Conservation (phyloP, 176 grass and related monocot species). For the Carex littledalei region DNA sequence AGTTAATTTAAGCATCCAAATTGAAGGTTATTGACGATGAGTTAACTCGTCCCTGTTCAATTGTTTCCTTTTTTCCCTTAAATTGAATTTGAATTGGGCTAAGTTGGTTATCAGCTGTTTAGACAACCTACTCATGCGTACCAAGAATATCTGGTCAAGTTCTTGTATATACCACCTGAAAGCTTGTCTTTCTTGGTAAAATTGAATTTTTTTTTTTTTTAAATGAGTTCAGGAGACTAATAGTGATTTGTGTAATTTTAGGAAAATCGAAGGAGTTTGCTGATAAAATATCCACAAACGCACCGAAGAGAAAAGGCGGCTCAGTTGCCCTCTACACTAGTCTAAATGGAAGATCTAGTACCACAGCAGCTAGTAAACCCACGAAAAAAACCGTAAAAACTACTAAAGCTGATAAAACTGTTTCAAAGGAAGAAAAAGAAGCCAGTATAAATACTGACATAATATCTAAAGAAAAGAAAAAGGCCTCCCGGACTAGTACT, state of each 20-base stretch:
- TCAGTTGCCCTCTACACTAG: conserved; percentile 2
- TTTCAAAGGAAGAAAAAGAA: conserved; percentile 22
- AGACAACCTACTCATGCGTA: background rate
- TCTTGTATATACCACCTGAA: background rate
- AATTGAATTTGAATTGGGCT: conserved; percentile 6
- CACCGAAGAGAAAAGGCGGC: conserved; percentile 13
- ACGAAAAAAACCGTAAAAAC: conserved; percentile 34
- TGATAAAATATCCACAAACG: conserved; percentile 7
- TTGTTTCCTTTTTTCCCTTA: background rate
- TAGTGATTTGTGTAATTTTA: conserved; percentile 14
- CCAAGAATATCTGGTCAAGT: background rate
- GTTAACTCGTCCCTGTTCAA: background rate
- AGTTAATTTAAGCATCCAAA: background rate
- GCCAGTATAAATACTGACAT: conserved; percentile 23
- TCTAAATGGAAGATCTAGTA: conserved; percentile 19
- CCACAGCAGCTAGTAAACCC: background rate
- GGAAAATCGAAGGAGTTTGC: conserved; percentile 20
- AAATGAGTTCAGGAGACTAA: background rate
- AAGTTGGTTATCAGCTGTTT: background rate
- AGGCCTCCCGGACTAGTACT: conserved; percentile 25
- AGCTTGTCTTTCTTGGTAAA: background rate
- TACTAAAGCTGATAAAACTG: conserved; percentile 35
- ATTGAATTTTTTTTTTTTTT: background rate
- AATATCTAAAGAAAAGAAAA: conserved; percentile 37
- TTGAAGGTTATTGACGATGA: background rate